Percentiles rank a stretch among this genome's conserved stretches.
Evolutionary conservation across 495 filamentous ascomycete genomes (phyloP).

Genomic region (Pyrenula aspistea): DNA sequence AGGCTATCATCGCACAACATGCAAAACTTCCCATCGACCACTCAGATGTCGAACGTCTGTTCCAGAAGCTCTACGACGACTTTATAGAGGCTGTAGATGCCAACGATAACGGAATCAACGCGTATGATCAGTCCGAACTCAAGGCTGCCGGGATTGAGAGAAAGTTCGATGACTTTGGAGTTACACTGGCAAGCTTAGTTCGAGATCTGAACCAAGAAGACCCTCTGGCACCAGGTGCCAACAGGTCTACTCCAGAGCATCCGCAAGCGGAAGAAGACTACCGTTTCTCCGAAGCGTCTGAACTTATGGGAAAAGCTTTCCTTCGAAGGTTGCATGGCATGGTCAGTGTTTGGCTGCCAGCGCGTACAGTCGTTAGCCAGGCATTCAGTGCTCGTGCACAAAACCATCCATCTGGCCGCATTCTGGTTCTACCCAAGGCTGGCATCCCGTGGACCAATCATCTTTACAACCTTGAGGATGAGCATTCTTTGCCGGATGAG

Average conservation of each 20-base stretch:
- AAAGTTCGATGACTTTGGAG: constrained; percentile 67
- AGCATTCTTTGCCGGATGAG: constrained; percentile 24
- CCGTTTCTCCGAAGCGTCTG: constrained; percentile 62
- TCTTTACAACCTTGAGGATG: constrained; percentile 73
- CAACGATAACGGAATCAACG: constrained; percentile 88
- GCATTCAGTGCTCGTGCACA: constrained; percentile 55
- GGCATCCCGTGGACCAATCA: constrained; percentile 93
- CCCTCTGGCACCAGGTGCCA: constrained; percentile 17
- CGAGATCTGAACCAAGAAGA: constrained; percentile 62
- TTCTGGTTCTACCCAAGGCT: constrained; percentile 65
- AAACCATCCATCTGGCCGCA: constrained; percentile 59
- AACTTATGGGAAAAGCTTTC: constrained; percentile 79
- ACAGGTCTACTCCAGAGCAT: constrained; percentile 23
- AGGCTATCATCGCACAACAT: constrained; percentile 60
- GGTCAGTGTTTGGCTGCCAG: constrained; percentile 62
- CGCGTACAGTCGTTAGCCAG: constrained; percentile 59
- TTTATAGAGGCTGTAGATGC: constrained; percentile 96
- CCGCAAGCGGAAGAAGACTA: constrained; percentile 69
- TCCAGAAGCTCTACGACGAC: constrained; percentile 78
- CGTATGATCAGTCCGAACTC: constrained; percentile 57
- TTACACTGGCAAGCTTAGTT: constrained; percentile 74
- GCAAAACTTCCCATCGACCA: constrained; percentile 49
- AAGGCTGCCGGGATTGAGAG: constrained; percentile 56
- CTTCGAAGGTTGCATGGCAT: constrained; percentile 54
- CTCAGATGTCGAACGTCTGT: constrained; percentile 59